Percentiles rank a stretch among this genome's conserved stretches.
These are phyloP conservation scores for Podaxis sp. DNA, from an alignment of 768 basidiomycete genomes.

Conservation along the genomic window DNA sequence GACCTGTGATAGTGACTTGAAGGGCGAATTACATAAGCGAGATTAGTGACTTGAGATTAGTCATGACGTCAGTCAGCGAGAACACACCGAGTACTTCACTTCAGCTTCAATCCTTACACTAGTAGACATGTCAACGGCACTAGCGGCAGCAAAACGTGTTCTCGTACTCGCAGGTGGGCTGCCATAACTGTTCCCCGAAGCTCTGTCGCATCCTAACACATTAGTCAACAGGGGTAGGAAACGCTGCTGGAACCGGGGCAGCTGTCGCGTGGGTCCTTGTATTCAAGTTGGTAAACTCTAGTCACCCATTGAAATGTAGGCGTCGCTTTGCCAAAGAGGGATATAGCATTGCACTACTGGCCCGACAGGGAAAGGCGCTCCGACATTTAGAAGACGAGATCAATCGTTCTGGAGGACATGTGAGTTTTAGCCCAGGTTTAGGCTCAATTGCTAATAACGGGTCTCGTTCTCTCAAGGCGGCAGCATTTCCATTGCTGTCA, in stretches of 20 bases:
- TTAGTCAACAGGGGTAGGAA: slow-evolving; percentile 38
- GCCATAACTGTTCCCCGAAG: background rate
- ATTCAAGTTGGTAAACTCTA: background rate
- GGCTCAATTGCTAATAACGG: background rate
- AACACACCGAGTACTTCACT: background rate
- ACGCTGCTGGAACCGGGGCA: slow-evolving; percentile 54
- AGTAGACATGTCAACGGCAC: slow-evolving; percentile 20
- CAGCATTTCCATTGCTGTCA: slow-evolving; percentile 51
- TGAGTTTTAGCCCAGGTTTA: slow-evolving; percentile 23
- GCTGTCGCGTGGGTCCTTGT: slow-evolving; percentile 48
- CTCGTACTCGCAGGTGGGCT: slow-evolving; percentile 58
- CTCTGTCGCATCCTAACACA: background rate
- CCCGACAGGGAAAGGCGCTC: slow-evolving; percentile 54
- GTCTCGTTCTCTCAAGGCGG: slow-evolving; percentile 41
- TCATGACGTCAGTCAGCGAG: slow-evolving; percentile 4
- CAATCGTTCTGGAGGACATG: slow-evolving; percentile 58
- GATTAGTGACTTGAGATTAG: background rate
- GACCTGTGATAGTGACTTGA: background rate
- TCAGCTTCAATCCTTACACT: background rate
- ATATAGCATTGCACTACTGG: slow-evolving; percentile 67
- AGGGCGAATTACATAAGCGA: background rate
- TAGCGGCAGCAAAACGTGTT: slow-evolving; percentile 43
- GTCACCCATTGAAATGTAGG: slow-evolving; percentile 29
- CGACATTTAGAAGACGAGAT: slow-evolving; percentile 54
- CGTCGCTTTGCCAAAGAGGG: slow-evolving; percentile 62